Evolutionary conservation across 1,284 basidiomycete species (phyloP).

Genomic region (Ustilago cynodontis): DNA sequence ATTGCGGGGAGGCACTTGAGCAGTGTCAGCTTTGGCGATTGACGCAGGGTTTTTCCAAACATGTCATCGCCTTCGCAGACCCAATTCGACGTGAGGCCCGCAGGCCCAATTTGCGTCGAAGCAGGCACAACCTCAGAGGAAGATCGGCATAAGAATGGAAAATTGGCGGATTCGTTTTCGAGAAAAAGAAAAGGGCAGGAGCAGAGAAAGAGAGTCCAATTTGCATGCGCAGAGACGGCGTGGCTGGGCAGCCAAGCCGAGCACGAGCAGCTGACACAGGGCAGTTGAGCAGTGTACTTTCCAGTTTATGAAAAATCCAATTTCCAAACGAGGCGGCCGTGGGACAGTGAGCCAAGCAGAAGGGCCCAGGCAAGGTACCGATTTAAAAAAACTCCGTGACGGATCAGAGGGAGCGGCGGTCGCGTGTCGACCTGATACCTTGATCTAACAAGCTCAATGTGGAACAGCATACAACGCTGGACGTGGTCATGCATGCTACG

Average conservation of each 20-base stretch:
- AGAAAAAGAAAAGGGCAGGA: too few relatives aligned
- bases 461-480: neutral
- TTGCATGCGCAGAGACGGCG: slow-evolving; percentile 13
- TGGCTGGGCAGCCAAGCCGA: neutral
- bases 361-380: neutral
- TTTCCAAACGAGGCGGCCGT: neutral
- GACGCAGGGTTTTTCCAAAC: slow-evolving; percentile 22
- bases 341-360: neutral
- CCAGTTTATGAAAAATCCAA: neutral
- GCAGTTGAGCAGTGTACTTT: slow-evolving; percentile 12
- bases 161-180: neutral
- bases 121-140: slow-evolving; percentile 1
- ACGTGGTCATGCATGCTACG: neutral
- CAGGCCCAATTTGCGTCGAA: neutral
- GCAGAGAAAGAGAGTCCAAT: neutral
- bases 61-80: slow-evolving; percentile 12
- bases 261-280: slow-evolving; percentile 6
- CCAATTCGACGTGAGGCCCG: neutral
- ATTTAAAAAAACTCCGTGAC: slow-evolving; percentile 35
- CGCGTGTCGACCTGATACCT: slow-evolving; percentile 1
- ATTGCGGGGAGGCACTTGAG: slow-evolving; percentile 16
- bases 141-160: slow-evolving; percentile 19
- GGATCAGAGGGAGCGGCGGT: slow-evolving; percentile 16
- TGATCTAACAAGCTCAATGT: slow-evolving; percentile 19
- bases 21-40: slow-evolving; percentile 8